phyloP scores from a whole-genome alignment of 306 rosid genomes.

The Begonia peltatifolia region DNA sequence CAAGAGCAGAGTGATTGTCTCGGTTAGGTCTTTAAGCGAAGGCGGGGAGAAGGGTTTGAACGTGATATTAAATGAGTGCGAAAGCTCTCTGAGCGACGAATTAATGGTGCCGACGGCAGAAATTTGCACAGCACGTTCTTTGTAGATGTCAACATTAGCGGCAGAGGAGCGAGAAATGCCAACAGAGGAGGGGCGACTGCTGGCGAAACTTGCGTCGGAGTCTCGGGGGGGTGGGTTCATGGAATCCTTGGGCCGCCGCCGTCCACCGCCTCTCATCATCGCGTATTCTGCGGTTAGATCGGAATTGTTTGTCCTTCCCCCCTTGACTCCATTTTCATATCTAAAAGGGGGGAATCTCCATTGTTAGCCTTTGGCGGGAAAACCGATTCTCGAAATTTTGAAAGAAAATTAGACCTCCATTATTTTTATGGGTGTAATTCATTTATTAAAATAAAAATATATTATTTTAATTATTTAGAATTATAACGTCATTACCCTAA shows the following conservation, averaged over 20 bases:
- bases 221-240: conserved; percentile 57
- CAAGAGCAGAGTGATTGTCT: conserved; percentile 47
- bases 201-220: conserved; percentile 75
- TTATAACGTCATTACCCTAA: no score
- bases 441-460: no score
- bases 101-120: conserved; percentile 46
- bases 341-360: no score
- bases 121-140: conserved; percentile 51
- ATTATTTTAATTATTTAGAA: no score
- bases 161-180: conserved; percentile 31
- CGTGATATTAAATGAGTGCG: conserved; percentile 27
- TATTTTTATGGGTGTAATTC: no score
- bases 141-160: conserved; percentile 47
- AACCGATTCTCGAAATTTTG: no score
- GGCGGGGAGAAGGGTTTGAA: conserved; percentile 48
- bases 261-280: conserved; percentile 44
- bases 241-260: conserved; percentile 36
- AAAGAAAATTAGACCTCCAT: no score
- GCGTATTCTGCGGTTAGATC: no score
- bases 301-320: no score
- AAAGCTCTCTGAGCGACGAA: conserved; percentile 27
- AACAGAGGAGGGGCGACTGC: conserved; percentile 72
- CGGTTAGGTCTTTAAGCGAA: conserved; percentile 56
- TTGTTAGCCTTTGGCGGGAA: no score
- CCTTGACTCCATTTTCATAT: no score